Evolutionary conservation across 2,329 filamentous ascomycete species (phyloP).

Genomic region (Venturia effusa): DNA sequence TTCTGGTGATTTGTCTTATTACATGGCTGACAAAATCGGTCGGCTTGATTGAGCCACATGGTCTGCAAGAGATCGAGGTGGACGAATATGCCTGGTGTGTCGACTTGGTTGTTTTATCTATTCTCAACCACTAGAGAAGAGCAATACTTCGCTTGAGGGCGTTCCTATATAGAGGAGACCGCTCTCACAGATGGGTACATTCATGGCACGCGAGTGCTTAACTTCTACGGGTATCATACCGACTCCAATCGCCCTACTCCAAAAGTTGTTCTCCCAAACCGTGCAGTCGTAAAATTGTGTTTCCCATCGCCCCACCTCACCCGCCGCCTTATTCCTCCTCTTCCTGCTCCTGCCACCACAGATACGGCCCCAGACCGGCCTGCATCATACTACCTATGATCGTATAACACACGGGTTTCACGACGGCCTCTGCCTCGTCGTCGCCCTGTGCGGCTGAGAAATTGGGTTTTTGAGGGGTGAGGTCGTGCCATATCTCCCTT

Average conservation of each 20-base stretch:
- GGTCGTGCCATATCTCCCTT: slow-evolving; percentile 81
- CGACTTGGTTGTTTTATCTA: background rate
- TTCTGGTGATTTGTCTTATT: background rate
- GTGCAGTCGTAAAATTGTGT: too few relatives aligned
- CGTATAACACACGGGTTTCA: slow-evolving; percentile 5
- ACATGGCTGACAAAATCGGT: background rate
- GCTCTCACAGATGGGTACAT: background rate
- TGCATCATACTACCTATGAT: slow-evolving; percentile 35
- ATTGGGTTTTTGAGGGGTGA: slow-evolving; percentile 67
- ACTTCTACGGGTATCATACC: background rate
- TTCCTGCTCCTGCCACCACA: slow-evolving; percentile 32
- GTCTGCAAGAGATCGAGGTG: background rate
- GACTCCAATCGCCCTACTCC: background rate
- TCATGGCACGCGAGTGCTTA: background rate
- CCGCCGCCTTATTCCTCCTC: background rate
- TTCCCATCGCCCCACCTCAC: background rate
- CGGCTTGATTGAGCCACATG: background rate
- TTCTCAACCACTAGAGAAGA: background rate
- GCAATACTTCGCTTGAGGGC: background rate
- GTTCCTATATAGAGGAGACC: too few relatives aligned
- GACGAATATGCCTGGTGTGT: background rate
- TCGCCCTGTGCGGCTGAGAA: slow-evolving; percentile 43
- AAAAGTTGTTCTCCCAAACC: background rate
- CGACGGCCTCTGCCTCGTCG: background rate
- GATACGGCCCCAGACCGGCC: slow-evolving; percentile 34